Percentiles rank a stretch among this genome's conserved stretches.
These are phyloP conservation scores for Thermochaetoides thermophila DNA, from an alignment of 495 filamentous ascomycete genomes.

Conservation along the genomic window DNA sequence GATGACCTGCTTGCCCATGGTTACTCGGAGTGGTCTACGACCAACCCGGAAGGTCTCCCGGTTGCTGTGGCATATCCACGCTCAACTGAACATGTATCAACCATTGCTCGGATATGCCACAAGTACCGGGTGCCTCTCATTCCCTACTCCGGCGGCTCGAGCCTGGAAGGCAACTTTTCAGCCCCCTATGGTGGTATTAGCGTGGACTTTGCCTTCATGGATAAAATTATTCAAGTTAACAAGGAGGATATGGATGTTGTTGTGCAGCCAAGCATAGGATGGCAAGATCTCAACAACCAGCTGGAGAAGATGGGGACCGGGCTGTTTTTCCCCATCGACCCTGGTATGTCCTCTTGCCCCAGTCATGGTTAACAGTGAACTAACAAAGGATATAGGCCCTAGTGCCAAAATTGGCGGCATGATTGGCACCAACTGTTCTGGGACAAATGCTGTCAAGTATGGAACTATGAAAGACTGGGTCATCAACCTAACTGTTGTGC, in stretches of 20 bases:
- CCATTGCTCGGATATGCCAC: conserved; percentile 67
- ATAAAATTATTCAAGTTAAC: conserved; percentile 63
- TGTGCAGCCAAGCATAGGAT: conserved; percentile 81
- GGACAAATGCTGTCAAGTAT: conserved; percentile 69
- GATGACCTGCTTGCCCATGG: conserved; percentile 72
- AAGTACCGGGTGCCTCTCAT: conserved; percentile 77
- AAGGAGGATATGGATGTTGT: conserved; percentile 84
- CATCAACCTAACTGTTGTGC: conserved; percentile 62
- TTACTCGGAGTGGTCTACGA: conserved; percentile 79
- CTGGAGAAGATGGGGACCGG: conserved; percentile 52
- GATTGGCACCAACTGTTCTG: conserved; percentile 69
- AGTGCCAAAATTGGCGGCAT: conserved; percentile 55
- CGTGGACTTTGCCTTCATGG: conserved; percentile 81
- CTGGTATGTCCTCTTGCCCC: conserved; percentile 31
- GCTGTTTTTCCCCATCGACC: conserved; percentile 83
- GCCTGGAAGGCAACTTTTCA: conserved; percentile 78
- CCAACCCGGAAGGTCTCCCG: conserved; percentile 61
- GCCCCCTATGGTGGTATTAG: conserved; percentile 74
- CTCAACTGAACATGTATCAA: conserved; percentile 63
- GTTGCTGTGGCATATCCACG: conserved; percentile 72
- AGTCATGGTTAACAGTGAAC: neutral
- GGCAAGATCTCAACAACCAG: conserved; percentile 75
- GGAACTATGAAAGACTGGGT: conserved; percentile 86
- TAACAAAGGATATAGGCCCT: conserved; percentile 27
- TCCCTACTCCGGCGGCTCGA: conserved; percentile 76